Percentiles rank a stretch among this genome's conserved stretches.
Evolutionary conservation across 2,329 filamentous ascomycete genomes (phyloP).

Genomic region (Neoscytalidium dimidiatum): DNA sequence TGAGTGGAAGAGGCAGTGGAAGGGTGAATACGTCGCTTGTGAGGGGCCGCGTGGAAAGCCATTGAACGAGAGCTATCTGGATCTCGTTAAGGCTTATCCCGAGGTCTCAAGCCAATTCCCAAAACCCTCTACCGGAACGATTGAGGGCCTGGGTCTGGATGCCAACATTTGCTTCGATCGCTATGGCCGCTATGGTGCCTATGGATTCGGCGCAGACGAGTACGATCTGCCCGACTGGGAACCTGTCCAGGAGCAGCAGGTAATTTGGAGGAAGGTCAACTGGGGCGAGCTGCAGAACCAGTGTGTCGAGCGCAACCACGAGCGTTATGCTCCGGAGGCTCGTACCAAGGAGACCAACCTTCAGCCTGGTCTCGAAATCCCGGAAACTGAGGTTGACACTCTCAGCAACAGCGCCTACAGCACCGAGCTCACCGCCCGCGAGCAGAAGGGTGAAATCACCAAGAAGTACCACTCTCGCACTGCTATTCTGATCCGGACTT

Average conservation of each 20-base stretch:
- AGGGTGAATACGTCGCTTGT: conserved; percentile 65
- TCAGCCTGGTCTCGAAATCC: conserved; percentile 17
- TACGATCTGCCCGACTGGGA: conserved; percentile 50
- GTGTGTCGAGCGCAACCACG: conserved; percentile 67
- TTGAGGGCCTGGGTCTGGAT: conserved; percentile 40
- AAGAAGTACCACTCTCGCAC: conserved; percentile 45
- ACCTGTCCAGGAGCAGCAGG: conserved; percentile 23
- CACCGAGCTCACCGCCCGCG: conserved; percentile 16
- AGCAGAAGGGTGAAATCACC: neutral
- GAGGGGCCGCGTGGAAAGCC: conserved; percentile 57
- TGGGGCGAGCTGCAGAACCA: conserved; percentile 72
- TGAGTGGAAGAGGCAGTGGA: conserved; percentile 59
- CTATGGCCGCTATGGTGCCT: conserved; percentile 54
- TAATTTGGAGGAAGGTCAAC: conserved; percentile 65
- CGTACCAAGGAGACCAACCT: conserved; percentile 32
- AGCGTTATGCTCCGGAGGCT: conserved; percentile 55
- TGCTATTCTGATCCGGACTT: conserved; percentile 48
- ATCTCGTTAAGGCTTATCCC: conserved; percentile 64
- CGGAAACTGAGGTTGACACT: conserved; percentile 12
- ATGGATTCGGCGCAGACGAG: conserved; percentile 57
- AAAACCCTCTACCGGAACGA: conserved; percentile 38
- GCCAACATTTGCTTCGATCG: conserved; percentile 66
- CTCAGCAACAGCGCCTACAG: neutral
- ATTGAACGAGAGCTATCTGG: conserved; percentile 59
- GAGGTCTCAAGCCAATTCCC: conserved; percentile 53